Evolutionary conservation across 495 filamentous ascomycete genomes (phyloP), one percentile per base, ranked within the genome.

Genomic region (Pseudomonodictys pantanalensis): DNA sequence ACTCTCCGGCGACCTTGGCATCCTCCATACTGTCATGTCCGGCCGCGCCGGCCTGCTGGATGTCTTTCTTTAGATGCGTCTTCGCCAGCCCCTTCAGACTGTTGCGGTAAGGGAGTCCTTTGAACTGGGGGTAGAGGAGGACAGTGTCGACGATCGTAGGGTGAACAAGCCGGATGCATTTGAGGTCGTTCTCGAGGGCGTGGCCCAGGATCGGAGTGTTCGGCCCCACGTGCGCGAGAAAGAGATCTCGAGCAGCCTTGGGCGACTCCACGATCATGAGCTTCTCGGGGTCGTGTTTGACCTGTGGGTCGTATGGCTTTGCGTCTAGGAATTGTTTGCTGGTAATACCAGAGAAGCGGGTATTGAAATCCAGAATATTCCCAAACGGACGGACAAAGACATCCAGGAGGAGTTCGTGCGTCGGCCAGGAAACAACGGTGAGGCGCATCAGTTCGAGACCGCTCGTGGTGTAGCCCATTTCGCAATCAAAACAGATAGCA

Each of bases 181-280:
- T 93, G 22, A 98, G 79, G 68, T 98, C 93, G 68, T 98, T 98
- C 67, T 97, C 93, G 9, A 97, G 83, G 5, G 89, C 92, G 72
- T 98, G 93, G 20, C 93, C 93, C 39, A 97, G 87, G 4, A 98
- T 72, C 0, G 90, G 90, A 0, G 91, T 97, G 0, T 78, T 71
- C 0, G 89, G 87, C 15, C 82, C 76, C 32, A 97, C 77, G 48
- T 86, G 74, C 0, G 77, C 73, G 72, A 91, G 87, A 9, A 97
- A 78, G 0, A 96, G 76, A 1, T 78, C 71, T 10, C 93, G 85
- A 3, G 92, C 95, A 28, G 73, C 79, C 12, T 79, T 68, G 6
- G 91, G 90, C 0, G 86, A 90, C 1, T 81, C 65, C 10, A 91
- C 87, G 30, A 92, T 85, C 38, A 77, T 77, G n/a, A 95, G 75